Evolutionary conservation across 345 rosid species (phyloP).

Genomic region (Toxicodendron radicans): DNA sequence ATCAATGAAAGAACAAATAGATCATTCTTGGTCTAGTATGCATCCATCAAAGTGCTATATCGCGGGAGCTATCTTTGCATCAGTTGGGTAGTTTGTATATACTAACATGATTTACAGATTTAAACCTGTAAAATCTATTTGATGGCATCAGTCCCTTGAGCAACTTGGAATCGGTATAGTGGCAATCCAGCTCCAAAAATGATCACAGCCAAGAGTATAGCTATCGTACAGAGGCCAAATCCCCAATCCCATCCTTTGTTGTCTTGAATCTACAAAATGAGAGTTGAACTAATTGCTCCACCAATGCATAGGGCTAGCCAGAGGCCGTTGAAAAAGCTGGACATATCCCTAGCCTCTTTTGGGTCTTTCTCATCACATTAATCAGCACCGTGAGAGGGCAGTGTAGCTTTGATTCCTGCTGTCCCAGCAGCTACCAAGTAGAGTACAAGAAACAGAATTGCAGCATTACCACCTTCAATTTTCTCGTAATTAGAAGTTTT

Average conservation of each 20-base stretch:
- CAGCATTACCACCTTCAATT: slow-evolving; percentile 34
- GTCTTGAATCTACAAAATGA: slow-evolving; percentile 56
- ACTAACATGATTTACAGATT: not conserved
- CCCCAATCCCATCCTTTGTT: slow-evolving; percentile 64
- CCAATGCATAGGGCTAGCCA: slow-evolving; percentile 42
- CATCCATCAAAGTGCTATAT: too few relatives aligned
- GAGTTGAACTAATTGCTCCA: slow-evolving; percentile 42
- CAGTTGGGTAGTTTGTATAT: too few relatives aligned
- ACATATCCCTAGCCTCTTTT: slow-evolving; percentile 44
- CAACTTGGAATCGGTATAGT: slow-evolving; percentile 39
- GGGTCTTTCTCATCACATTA: slow-evolving; percentile 57
- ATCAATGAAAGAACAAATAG: not conserved
- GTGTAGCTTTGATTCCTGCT: slow-evolving; percentile 50
- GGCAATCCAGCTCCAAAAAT: slow-evolving; percentile 43
- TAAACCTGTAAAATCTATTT: slow-evolving; percentile 50
- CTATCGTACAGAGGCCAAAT: slow-evolving; percentile 31
- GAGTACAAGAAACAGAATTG: slow-evolving; percentile 40
- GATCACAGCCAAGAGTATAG: slow-evolving; percentile 36
- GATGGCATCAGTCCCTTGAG: slow-evolving; percentile 39
- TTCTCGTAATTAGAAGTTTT: slow-evolving; percentile 39
- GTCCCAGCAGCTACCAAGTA: slow-evolving; percentile 53
- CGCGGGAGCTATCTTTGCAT: too few relatives aligned
- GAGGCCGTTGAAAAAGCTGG: slow-evolving; percentile 55
- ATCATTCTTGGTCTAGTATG: not conserved
- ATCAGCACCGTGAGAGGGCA: slow-evolving; percentile 63